A percentile compares a stretch with the other conserved stretches of the same genome.
phyloP scores from a whole-genome alignment of 495 filamentous ascomycete species.

The Daldinia bambusicola region DNA sequence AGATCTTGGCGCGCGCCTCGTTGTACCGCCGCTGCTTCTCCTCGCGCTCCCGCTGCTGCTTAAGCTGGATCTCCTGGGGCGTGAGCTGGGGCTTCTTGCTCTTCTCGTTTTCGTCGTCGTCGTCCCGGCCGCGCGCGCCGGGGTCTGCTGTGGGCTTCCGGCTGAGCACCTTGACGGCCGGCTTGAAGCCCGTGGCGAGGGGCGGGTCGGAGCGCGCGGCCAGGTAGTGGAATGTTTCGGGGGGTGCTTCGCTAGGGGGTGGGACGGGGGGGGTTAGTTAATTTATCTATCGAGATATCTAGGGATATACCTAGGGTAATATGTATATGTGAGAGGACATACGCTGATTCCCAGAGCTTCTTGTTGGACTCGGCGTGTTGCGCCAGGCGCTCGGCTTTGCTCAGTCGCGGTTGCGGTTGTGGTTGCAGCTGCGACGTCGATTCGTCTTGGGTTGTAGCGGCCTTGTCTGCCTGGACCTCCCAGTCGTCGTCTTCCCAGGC shows the following conservation, averaged over 20 bases:
- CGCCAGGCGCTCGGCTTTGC: constrained; percentile 79
- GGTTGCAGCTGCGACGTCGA: constrained; percentile 41
- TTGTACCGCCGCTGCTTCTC: constrained; percentile 91
- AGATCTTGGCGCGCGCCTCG: constrained; percentile 83
- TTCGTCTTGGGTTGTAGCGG: constrained; percentile 45
- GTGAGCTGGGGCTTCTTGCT: constrained; percentile 68
- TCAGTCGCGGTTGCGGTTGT: constrained; percentile 55
- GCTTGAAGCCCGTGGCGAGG: constrained; percentile 83
- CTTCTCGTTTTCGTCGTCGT: constrained; percentile 71
- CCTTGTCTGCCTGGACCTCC: constrained; percentile 76
- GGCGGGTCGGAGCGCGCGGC: constrained; percentile 70
- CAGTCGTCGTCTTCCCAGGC: constrained; percentile 92
- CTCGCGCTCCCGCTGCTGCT: constrained; percentile 78
- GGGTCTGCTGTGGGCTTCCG: constrained; percentile 73
- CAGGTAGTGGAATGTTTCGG: constrained; percentile 77
- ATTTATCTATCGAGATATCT: too few species aligned
- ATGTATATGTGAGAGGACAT: constrained; percentile 51
- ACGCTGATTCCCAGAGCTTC: constrained; percentile 90
- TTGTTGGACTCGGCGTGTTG: constrained; percentile 84
- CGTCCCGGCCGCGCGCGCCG: constrained; percentile 59
- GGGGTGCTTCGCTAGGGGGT: constrained; percentile 51
- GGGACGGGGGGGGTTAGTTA: too few species aligned
- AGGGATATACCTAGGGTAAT: too few species aligned
- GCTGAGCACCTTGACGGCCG: constrained; percentile 81
- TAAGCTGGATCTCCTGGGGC: constrained; percentile 75